phyloP scores from a whole-genome alignment of 768 basidiomycete species.

The Mycena polygramma region DNA sequence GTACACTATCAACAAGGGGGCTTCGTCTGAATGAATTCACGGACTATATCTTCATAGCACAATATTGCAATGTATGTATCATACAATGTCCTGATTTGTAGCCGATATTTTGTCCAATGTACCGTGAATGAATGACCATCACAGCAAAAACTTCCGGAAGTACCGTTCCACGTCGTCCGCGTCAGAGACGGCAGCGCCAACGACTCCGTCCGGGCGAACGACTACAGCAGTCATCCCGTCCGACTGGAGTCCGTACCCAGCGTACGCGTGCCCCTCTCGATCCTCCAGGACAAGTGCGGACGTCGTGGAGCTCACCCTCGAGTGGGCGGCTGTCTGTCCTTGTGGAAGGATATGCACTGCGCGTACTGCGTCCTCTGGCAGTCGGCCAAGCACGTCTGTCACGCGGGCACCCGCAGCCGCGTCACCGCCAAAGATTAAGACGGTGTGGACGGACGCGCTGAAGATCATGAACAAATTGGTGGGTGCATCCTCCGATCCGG shows the following conservation, averaged over 20 bases:
- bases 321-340: not conserved
- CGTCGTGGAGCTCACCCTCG: not conserved
- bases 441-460: constrained; percentile 44
- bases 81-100: too few relatives aligned
- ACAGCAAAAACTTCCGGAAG: constrained; percentile 17
- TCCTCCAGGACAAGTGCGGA: constrained; percentile 29
- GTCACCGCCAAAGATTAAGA: constrained; percentile 45
- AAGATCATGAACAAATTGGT: constrained; percentile 46
- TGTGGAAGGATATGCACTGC: constrained; percentile 11
- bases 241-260: constrained; percentile 20
- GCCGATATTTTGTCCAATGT: too few relatives aligned
- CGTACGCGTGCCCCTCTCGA: constrained; percentile 34
- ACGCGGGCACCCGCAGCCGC: not conserved
- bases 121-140: too few relatives aligned
- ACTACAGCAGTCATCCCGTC: constrained; percentile 28
- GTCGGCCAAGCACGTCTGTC: not conserved
- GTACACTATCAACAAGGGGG: too few relatives aligned
- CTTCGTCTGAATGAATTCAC: too few relatives aligned
- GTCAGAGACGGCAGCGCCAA: constrained; percentile 32
- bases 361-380: constrained; percentile 2
- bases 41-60: too few relatives aligned
- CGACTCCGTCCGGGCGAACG: constrained; percentile 40
- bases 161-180: constrained; percentile 17
- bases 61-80: too few relatives aligned
- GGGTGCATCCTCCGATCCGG: not conserved